These are phyloP conservation scores for Collybia mongolica DNA, from an alignment of 768 basidiomycete species.

Conservation along the genomic window DNA sequence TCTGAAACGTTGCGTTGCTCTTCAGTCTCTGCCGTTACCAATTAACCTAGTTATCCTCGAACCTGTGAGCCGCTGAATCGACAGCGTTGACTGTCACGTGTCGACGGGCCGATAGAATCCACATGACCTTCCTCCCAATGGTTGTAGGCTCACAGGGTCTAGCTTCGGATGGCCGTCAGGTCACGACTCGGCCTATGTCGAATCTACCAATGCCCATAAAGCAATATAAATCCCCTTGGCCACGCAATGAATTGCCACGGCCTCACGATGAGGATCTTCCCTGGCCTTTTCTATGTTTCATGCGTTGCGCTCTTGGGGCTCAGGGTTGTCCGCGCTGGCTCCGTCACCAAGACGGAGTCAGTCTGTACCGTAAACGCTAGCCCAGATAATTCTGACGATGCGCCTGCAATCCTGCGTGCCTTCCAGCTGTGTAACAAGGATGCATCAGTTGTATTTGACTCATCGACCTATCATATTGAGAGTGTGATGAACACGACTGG, in stretches of 20 bases:
- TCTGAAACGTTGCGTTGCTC: background rate
- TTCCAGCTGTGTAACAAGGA: slow-evolving; percentile 14
- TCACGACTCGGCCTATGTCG: background rate
- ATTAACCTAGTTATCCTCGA: background rate
- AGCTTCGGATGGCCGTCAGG: background rate
- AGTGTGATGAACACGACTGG: slow-evolving; percentile 30
- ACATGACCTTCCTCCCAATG: background rate
- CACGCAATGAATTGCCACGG: background rate
- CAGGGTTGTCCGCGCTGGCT: slow-evolving; percentile 5
- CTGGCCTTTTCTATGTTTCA: slow-evolving; percentile 13
- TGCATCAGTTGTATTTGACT: slow-evolving; percentile 24
- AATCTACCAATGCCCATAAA: background rate
- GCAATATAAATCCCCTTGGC: background rate
- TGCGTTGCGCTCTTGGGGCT: slow-evolving; percentile 16
- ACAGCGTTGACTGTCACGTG: background rate
- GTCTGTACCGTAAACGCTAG: slow-evolving; percentile 18
- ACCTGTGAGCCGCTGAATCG: background rate
- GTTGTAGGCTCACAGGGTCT: too few species aligned
- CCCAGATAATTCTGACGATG: slow-evolving; percentile 19
- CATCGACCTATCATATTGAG: slow-evolving; percentile 32
- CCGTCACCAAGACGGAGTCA: slow-evolving; percentile 5
- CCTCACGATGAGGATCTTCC: slow-evolving; percentile 12
- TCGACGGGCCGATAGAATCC: background rate
- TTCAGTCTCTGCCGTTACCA: background rate
- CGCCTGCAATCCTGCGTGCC: slow-evolving; percentile 21